Conservation (phyloP, 2,329 filamentous ascomycete genomes). For the Ceratocystis lukuohia region DNA sequence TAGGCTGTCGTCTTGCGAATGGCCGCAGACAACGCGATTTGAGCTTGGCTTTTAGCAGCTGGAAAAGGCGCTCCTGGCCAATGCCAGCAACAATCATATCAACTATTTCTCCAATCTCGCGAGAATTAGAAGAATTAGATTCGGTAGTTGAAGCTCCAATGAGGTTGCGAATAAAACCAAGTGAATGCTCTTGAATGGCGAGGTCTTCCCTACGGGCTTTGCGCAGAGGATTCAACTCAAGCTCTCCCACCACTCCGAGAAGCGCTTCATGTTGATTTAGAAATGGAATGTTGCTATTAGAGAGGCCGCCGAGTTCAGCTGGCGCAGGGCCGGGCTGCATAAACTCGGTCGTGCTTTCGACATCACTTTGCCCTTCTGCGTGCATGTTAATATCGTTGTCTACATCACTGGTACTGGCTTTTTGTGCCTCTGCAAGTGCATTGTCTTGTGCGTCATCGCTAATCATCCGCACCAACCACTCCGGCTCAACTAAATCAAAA, state of each 20-base stretch:
- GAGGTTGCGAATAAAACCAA: conserved; percentile 82
- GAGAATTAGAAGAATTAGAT: conserved; percentile 30
- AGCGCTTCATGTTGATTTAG: conserved; percentile 7
- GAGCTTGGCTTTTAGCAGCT: conserved; percentile 67
- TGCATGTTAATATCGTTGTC: conserved; percentile 33
- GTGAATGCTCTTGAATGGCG: conserved; percentile 77
- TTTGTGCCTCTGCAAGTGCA: conserved; percentile 28
- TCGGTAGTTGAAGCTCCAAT: conserved; percentile 31
- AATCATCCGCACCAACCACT: conserved; percentile 71
- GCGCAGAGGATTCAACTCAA: conserved; percentile 25
- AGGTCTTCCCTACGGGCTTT: conserved; percentile 65
- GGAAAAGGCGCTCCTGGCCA: conserved; percentile 65
- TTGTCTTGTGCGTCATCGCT: conserved; percentile 37
- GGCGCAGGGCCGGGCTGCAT: conserved; percentile 7
- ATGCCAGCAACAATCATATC: conserved; percentile 67
- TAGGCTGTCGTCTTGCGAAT: conserved; percentile 32
- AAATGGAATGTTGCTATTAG: conserved; percentile 10
- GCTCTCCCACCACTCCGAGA: not conserved
- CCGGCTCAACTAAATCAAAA: conserved; percentile 61
- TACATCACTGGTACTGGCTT: not conserved
- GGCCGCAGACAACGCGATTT: conserved; percentile 45
- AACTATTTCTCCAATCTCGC: conserved; percentile 58
- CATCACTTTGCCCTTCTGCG: conserved; percentile 47
- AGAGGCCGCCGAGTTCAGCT: conserved; percentile 10
- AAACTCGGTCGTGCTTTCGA: conserved; percentile 29